A percentile compares a stretch with the other conserved stretches of the same genome.
Conservation (phyloP, 2,329 filamentous ascomycete species). For the Lecanicillium sp. region DNA sequence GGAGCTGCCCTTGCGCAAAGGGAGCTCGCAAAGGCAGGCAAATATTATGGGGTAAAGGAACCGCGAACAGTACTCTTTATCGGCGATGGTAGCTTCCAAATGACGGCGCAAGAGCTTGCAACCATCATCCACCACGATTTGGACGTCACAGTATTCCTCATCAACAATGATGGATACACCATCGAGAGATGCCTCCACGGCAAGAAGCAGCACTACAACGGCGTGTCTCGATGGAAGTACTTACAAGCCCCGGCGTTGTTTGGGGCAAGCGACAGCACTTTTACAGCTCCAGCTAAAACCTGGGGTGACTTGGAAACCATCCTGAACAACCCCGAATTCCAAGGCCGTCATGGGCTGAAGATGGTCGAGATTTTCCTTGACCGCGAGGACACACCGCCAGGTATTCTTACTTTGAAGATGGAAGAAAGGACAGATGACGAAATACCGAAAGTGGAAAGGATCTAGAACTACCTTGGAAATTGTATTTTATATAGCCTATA, state of each 20-base stretch:
- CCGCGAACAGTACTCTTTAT: constrained; percentile 46
- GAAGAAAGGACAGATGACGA: background rate
- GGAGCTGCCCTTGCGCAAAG: constrained; percentile 47
- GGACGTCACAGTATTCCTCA: constrained; percentile 41
- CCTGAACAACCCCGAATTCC: constrained; percentile 11
- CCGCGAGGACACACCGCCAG: constrained; percentile 21
- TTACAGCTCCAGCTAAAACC: constrained; percentile 30
- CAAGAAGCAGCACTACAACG: constrained; percentile 44
- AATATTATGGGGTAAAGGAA: constrained; percentile 12
- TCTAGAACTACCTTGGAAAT: no score
- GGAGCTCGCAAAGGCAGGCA: constrained; percentile 26
- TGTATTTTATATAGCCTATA: no score
- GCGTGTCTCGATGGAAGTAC: constrained; percentile 45
- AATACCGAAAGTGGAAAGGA: no score
- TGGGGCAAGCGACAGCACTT: constrained; percentile 32
- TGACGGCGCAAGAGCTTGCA: constrained; percentile 59
- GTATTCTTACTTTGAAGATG: constrained; percentile 12
- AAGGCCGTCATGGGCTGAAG: constrained; percentile 16
- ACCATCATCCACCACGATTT: constrained; percentile 51
- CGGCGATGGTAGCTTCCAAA: constrained; percentile 57
- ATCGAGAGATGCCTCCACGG: constrained; percentile 53
- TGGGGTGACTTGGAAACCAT: constrained; percentile 37
- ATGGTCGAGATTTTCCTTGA: constrained; percentile 26
- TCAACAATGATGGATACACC: constrained; percentile 54
- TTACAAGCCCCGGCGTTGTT: constrained; percentile 40